Base-by-base conservation (phyloP, 2,329 filamentous ascomycete species). In the Diaporthe vaccinii region DNA sequence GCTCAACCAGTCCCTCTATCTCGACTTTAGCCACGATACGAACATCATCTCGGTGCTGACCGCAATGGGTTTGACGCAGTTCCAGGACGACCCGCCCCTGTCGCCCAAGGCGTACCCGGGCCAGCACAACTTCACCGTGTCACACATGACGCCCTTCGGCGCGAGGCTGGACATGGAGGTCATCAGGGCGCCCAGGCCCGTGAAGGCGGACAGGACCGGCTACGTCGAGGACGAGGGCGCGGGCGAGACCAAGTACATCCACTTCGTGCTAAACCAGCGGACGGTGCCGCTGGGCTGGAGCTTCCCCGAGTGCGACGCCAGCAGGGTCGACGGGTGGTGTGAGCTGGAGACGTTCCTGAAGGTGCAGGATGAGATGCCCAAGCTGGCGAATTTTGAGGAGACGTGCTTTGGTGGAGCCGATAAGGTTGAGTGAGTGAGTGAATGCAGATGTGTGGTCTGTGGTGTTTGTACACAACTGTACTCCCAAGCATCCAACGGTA, bases 1-100 rank as follows among this genome's bases (percentile, higher is more conserved):
- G 0, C 84, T 94, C 5, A 90, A 95, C 80, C 94, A 96, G 81
- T 89, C 86, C 31, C 86, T 96, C 22, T 95, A 95, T 82, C 89
- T 95, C 68, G 94, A 95, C 85, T 95, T 95, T 82, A 92, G 90
- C 22, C 94, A 96, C 82, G 94, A 96, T 83, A 93, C 92, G 44
- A 94, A 93, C 81, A 94, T 94, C 76, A 86, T 92, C 78, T 89
- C 89, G 36, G 89, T 95, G 77, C 85, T 95, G 5, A 91, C 93
- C 0, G 93, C 94, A 0, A 93, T 96, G 76, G 93, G 93, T 1
- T 86, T 95, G 62, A 90, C 85, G 3, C 93, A 95, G 80, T 95
- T 96, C 80, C 61, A 53, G 22, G 75, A 76, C 57, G 85, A 87
- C 1, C 85, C 89, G 28, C 84, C 89, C 20, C 85, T 95, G 4